A percentile compares a stretch with the other conserved stretches of the same genome.
Evolutionary conservation across 2,329 filamentous ascomycete genomes (phyloP).

Genomic region (Torrubiella hemipterigena): DNA sequence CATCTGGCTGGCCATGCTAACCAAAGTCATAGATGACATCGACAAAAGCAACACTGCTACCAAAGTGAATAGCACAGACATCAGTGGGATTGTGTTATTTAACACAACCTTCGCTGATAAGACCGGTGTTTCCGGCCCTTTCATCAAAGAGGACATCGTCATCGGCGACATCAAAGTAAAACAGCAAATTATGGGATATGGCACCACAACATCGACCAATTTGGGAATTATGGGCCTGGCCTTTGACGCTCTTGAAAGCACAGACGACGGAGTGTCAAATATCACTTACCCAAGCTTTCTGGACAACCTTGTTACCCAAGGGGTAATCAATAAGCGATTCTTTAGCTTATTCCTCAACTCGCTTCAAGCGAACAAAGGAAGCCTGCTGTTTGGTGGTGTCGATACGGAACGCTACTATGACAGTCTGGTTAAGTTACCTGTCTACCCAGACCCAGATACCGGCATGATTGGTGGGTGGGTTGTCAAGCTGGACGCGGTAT

Average conservation of each 20-base stretch:
- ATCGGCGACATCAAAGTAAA: constrained; percentile 1
- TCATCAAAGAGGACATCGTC: background rate
- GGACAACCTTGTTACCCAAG: background rate
- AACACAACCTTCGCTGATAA: background rate
- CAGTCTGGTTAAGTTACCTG: constrained; percentile 2
- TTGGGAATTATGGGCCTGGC: background rate
- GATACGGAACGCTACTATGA: constrained; percentile 6
- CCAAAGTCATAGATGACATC: background rate
- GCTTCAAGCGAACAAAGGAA: constrained; percentile 2
- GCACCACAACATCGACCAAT: background rate
- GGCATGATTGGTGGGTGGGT: constrained; percentile 1
- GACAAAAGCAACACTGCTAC: background rate
- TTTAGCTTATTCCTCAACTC: background rate
- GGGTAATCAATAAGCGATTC: background rate
- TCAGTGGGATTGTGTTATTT: no score
- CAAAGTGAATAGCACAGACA: background rate
- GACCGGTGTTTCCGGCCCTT: background rate
- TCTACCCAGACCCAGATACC: background rate
- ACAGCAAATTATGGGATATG: background rate
- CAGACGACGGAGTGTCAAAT: background rate
- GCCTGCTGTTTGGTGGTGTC: constrained; percentile 5
- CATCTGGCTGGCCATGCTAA: background rate
- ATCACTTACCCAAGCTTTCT: background rate
- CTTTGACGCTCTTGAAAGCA: background rate
- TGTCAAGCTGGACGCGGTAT: constrained; percentile 1